Base-by-base conservation (phyloP, 176 grass and related monocot genomes). In the Aegilops longissima region DNA sequence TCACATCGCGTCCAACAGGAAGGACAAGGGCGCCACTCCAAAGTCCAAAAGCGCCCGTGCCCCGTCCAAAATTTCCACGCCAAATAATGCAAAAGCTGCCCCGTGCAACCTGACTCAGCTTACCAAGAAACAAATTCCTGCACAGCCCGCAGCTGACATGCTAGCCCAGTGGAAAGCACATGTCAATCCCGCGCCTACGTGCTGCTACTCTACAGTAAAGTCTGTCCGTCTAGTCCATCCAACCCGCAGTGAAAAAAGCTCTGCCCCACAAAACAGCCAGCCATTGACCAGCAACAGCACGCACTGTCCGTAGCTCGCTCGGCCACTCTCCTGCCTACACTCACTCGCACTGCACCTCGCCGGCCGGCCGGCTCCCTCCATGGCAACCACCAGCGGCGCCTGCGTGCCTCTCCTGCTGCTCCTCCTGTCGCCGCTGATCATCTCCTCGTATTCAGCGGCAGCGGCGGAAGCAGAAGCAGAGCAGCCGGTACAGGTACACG, bases 11-110 rank as follows among this genome's bases (percentile, higher is more conserved):
- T 61, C 83, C 54, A 54, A 12, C 30, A 18, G 13, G 24, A 66
- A 83, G 42, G 84, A 83, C 89, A 87, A 83, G 1, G 80, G 66
- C 66, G 84, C 66, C 80, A 8, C 89, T 87, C 89, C 80, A 72
- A 82, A 33, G 56, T 66, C 89, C 80, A 87, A 83, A 90, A 90
- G 88, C 61, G 65, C 6, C 72, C 12, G 49, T 78, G 84, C 20
- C 51, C 31, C 40, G n/a, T 14, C 83, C 39, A 25, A 77, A 71
- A 82, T 52, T 83, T 80, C 54, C 77, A 70, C 51, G 12, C n/a
- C 39, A 2, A 66, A 89, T 73, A 79, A 71, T 63, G 81, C 81
- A 6, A 83, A 90, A 90, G 83, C 45, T 77, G 84, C 44, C 73
- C 44, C 51, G 71, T 4, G 73, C 56, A 33, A n/a, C 75, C 25